Evolutionary conservation across 148 eudicot species (phyloP).

Genomic region (Amaranthus cruentus): DNA sequence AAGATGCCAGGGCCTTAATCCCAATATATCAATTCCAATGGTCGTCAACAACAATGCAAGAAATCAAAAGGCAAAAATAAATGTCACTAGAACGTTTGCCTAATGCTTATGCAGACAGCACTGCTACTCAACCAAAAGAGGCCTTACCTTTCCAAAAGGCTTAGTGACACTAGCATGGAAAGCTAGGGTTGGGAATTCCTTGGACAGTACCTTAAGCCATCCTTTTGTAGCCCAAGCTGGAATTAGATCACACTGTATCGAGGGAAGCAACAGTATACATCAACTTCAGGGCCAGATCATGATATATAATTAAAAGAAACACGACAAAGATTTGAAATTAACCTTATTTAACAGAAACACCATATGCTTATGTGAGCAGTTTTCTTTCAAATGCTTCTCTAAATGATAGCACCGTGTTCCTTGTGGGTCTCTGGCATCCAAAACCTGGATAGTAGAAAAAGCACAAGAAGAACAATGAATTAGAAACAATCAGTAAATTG

Average conservation of each 20-base stretch:
- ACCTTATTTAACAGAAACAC: constrained; percentile 84
- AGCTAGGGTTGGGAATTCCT: constrained; percentile 83
- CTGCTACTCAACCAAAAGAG: neutral
- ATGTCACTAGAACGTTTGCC: neutral
- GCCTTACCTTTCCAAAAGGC: constrained; percentile 87
- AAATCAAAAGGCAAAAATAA: neutral
- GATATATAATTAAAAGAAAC: neutral
- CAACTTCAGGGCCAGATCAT: constrained; percentile 1
- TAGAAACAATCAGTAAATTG: too few relatives aligned
- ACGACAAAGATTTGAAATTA: neutral
- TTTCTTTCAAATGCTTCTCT: constrained; percentile 86
- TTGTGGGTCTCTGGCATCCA: constrained; percentile 96
- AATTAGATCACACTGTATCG: constrained; percentile 80
- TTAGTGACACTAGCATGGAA: constrained; percentile 89
- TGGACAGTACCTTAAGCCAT: constrained; percentile 78
- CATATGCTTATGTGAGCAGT: constrained; percentile 85
- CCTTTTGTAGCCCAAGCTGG: constrained; percentile 99
- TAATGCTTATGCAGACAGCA: neutral
- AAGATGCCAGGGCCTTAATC: too few relatives aligned
- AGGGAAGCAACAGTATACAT: constrained; percentile 9
- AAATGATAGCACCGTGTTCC: constrained; percentile 94
- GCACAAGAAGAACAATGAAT: neutral
- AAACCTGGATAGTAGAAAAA: constrained; percentile 39
- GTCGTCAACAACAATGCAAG: too few relatives aligned
- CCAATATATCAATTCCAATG: too few relatives aligned